These are phyloP conservation scores for Pterocarpus santalinus DNA, from an alignment of 306 rosid genomes.

Conservation along the genomic window DNA sequence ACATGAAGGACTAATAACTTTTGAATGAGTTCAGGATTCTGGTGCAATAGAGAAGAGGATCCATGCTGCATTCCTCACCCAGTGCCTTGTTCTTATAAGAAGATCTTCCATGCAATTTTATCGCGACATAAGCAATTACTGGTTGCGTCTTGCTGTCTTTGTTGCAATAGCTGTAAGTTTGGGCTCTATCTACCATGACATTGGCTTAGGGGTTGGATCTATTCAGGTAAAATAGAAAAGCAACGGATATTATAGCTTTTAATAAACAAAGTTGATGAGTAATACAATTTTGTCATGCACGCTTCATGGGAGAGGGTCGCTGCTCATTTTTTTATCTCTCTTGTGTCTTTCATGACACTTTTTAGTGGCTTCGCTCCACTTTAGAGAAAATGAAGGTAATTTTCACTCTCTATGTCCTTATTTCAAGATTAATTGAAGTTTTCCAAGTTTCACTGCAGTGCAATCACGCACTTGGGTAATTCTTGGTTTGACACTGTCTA, in stretches of 20 bases:
- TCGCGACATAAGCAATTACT: conserved; percentile 74
- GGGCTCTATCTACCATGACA: conserved; percentile 59
- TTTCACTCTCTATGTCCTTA: background rate
- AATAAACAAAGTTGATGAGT: conserved; percentile 14
- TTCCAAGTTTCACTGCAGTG: too few species aligned
- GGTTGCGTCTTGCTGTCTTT: conserved; percentile 71
- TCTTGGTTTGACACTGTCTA: too few species aligned
- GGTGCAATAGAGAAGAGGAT: conserved; percentile 50
- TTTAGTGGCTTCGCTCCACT: conserved; percentile 86
- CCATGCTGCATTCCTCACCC: conserved; percentile 67
- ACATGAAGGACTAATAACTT: conserved; percentile 39
- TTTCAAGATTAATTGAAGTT: background rate
- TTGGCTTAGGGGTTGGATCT: conserved; percentile 50
- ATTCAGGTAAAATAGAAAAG: conserved; percentile 49
- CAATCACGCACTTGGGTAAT: too few species aligned
- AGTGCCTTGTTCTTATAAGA: conserved; percentile 64
- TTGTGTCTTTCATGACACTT: conserved; percentile 75
- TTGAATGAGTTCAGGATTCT: conserved; percentile 37
- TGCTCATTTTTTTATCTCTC: conserved; percentile 60
- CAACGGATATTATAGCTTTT: background rate
- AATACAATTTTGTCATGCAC: conserved; percentile 30
- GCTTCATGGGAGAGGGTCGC: conserved; percentile 70
- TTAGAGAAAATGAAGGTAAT: conserved; percentile 78
- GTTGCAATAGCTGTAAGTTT: conserved; percentile 51
- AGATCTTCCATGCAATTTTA: conserved; percentile 72